A percentile compares a stretch with the other conserved stretches of the same genome.
Evolutionary conservation across 2,329 filamentous ascomycete genomes (phyloP).

Genomic region (Fusarium papillatum): DNA sequence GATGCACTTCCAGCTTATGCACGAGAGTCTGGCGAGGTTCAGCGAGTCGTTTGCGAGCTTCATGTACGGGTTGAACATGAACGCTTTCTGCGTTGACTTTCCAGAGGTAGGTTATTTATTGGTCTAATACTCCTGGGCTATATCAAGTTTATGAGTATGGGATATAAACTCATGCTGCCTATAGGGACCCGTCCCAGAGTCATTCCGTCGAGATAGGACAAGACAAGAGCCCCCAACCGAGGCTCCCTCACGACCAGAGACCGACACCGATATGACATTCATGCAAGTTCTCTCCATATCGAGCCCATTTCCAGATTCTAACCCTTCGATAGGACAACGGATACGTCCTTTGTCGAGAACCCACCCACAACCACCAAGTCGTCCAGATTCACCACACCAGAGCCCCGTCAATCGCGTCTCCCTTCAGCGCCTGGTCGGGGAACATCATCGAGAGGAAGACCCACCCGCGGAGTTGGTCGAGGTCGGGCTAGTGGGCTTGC

Average conservation of each 20-base stretch:
- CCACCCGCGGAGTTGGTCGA: constrained; percentile 43
- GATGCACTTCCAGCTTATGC: constrained; percentile 97
- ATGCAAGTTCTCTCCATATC: constrained; percentile 70
- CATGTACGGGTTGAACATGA: constrained; percentile 97
- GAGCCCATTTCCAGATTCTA: constrained; percentile 19
- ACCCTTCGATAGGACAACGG: constrained; percentile 77
- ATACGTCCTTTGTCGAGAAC: constrained; percentile 92
- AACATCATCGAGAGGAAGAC: constrained; percentile 48
- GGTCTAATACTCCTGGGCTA: not conserved
- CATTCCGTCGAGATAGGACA: constrained; percentile 78
- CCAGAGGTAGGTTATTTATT: constrained; percentile 79
- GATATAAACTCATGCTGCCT: constrained; percentile 11
- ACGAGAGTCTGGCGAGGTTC: constrained; percentile 93
- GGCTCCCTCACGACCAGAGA: constrained; percentile 48
- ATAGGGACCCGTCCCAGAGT: constrained; percentile 86
- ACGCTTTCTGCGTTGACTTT: constrained; percentile 98
- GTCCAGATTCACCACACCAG: constrained; percentile 60
- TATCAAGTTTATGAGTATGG: not conserved
- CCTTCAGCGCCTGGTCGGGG: constrained; percentile 57
- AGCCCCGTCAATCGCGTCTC: constrained; percentile 60
- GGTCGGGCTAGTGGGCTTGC: constrained; percentile 61
- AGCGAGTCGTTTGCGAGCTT: constrained; percentile 97
- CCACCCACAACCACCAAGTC: constrained; percentile 71
- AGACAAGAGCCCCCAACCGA: constrained; percentile 61
- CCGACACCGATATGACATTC: constrained; percentile 84